These are phyloP conservation scores for Pyrenula massariospora DNA, from an alignment of 495 filamentous ascomycete species.

Conservation along the genomic window DNA sequence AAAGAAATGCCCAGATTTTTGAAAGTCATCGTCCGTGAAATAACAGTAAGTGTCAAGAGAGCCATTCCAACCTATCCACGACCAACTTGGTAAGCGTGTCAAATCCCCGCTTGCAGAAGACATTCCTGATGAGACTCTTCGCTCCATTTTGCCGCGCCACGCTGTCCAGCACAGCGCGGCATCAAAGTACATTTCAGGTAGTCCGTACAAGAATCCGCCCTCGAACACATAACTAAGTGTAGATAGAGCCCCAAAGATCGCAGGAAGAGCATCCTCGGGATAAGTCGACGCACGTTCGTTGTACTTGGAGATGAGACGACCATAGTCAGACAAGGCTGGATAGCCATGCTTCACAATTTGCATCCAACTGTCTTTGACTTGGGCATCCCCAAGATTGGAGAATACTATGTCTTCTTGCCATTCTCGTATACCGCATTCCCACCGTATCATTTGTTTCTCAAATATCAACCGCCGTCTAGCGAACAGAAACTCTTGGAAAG, in stretches of 20 bases:
- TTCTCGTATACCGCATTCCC: not conserved
- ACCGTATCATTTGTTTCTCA: not conserved
- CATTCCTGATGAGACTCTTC: not conserved
- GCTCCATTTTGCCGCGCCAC: not conserved
- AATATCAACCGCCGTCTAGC: not conserved
- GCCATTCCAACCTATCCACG: constrained; percentile 17
- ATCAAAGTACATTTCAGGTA: constrained; percentile 14
- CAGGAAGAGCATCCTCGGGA: constrained; percentile 11
- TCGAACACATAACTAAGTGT: constrained; percentile 7
- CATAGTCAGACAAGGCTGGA: not conserved
- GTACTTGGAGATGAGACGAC: constrained; percentile 3
- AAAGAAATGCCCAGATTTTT: not conserved
- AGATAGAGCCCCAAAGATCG: constrained; percentile 7
- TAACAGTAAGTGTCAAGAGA: not conserved
- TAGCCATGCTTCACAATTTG: not conserved
- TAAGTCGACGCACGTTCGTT: constrained; percentile 7
- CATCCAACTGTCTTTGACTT: not conserved
- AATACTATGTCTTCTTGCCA: not conserved
- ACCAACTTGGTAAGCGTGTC: constrained; percentile 13
- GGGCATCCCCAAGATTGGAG: not conserved
- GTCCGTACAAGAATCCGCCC: constrained; percentile 11
- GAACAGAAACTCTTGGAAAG: constrained; percentile 1
- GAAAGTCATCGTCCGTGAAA: not conserved
- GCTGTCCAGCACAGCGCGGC: constrained; percentile 6
- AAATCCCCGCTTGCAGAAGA: not conserved